Conservation (phyloP, 768 basidiomycete species). For the Crepidotus variabilis region DNA sequence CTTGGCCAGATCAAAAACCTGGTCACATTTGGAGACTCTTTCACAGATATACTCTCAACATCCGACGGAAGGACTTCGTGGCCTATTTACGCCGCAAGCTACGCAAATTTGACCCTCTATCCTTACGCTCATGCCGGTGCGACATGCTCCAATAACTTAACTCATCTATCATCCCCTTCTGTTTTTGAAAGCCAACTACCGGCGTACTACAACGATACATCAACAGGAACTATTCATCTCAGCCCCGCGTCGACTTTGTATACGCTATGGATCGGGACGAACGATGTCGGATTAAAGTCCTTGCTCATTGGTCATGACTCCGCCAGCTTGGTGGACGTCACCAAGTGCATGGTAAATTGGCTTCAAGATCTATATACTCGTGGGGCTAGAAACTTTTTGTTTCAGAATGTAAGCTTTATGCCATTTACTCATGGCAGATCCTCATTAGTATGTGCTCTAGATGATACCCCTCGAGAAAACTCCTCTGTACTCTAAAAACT, state of each 20-base stretch:
- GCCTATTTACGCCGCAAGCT: slow-evolving; percentile 58
- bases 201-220: slow-evolving; percentile 30
- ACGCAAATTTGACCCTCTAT: slow-evolving; percentile 47
- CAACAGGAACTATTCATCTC: background rate
- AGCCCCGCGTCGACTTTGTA: background rate
- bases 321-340: slow-evolving; percentile 57
- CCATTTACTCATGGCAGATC: too few species aligned
- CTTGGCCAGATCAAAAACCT: slow-evolving; percentile 48
- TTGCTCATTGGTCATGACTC: slow-evolving; percentile 47
- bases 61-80: slow-evolving; percentile 48
- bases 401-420: slow-evolving; percentile 53
- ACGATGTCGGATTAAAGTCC: slow-evolving; percentile 54
- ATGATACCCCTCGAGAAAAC: too few species aligned
- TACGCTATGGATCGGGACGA: slow-evolving; percentile 16
- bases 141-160: slow-evolving; percentile 62
- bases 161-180: slow-evolving; percentile 53
- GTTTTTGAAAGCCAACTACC: slow-evolving; percentile 59
- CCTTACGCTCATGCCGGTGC: slow-evolving; percentile 62
- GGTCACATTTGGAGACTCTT: slow-evolving; percentile 68
- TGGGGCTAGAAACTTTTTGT: slow-evolving; percentile 65
- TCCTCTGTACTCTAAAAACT: slow-evolving; percentile 41
- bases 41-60: slow-evolving; percentile 46
- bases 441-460: too few species aligned
- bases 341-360: slow-evolving; percentile 59
- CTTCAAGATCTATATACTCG: slow-evolving; percentile 49